Percentiles rank a stretch among this genome's conserved stretches.
These are phyloP conservation scores for Salix caprea DNA, from an alignment of 345 rosid genomes.

Conservation along the genomic window DNA sequence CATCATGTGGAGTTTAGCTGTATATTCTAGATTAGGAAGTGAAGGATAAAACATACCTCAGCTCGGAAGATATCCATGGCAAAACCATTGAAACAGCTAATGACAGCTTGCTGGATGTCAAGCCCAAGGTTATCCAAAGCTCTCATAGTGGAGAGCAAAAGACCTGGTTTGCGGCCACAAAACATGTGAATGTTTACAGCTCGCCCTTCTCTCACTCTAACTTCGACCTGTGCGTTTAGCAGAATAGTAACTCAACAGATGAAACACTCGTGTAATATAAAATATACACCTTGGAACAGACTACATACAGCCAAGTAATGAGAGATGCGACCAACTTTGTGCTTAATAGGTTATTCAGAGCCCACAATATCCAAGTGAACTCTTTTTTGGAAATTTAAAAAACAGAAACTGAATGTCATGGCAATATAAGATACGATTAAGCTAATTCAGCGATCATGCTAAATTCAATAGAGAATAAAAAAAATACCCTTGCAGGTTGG, in stretches of 20 bases:
- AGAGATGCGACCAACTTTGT: not conserved
- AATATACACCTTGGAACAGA: not conserved
- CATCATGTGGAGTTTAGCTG: not conserved
- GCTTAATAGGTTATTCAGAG: not conserved
- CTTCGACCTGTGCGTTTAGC: conserved; percentile 64
- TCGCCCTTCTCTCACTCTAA: conserved; percentile 85
- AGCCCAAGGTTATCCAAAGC: conserved; percentile 93
- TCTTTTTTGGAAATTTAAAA: not conserved
- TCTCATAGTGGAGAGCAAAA: conserved; percentile 85
- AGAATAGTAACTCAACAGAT: not conserved
- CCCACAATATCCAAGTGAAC: not conserved
- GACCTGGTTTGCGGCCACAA: conserved; percentile 89
- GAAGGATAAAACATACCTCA: conserved; percentile 49
- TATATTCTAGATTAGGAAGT: not conserved
- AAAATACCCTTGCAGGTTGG: conserved; percentile 75
- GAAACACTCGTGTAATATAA: not conserved
- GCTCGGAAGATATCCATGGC: conserved; percentile 97
- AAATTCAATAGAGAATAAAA: not conserved
- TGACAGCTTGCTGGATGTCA: conserved; percentile 96
- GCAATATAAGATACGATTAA: not conserved
- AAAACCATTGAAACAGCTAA: conserved; percentile 95
- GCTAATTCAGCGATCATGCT: not conserved
- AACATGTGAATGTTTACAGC: conserved; percentile 99
- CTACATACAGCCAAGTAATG: not conserved
- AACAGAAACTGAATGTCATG: not conserved